Evolutionary conservation across 306 rosid genomes (phyloP).

Genomic region (Lathyrus aphaca): DNA sequence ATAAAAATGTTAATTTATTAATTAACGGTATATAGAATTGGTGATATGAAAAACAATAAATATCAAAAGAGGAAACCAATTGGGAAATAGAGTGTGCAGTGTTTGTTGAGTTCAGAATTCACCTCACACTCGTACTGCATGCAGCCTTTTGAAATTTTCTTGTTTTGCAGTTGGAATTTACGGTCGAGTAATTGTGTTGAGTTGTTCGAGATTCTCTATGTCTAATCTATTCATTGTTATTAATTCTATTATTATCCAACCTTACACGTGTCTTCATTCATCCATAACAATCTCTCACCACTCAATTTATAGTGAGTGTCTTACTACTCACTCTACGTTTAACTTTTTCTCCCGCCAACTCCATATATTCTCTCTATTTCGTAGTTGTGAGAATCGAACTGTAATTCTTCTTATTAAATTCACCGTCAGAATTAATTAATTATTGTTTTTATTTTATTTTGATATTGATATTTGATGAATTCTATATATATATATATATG

Average conservation of each 20-base stretch:
- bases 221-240: constrained; percentile 3
- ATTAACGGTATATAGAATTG: too few relatives aligned
- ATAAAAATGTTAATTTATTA: too few relatives aligned
- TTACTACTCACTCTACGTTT: background rate
- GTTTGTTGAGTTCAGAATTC: too few relatives aligned
- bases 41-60: too few relatives aligned
- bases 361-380: too few relatives aligned
- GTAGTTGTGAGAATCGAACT: too few relatives aligned
- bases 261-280: background rate
- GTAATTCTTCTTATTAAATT: too few relatives aligned
- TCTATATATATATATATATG: too few relatives aligned
- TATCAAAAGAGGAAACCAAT: too few relatives aligned
- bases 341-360: background rate
- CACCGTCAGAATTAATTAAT: too few relatives aligned
- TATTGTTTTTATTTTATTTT: too few relatives aligned
- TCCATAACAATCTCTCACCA: background rate
- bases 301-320: background rate
- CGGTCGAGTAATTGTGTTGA: background rate
- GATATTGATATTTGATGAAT: too few relatives aligned
- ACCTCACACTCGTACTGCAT: background rate
- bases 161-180: background rate
- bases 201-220: constrained; percentile 1
- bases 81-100: background rate
- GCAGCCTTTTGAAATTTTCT: background rate
- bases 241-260: background rate